Conservation (phyloP, 2,329 filamentous ascomycete genomes). For the Pseudogymnoascus sp. region DNA sequence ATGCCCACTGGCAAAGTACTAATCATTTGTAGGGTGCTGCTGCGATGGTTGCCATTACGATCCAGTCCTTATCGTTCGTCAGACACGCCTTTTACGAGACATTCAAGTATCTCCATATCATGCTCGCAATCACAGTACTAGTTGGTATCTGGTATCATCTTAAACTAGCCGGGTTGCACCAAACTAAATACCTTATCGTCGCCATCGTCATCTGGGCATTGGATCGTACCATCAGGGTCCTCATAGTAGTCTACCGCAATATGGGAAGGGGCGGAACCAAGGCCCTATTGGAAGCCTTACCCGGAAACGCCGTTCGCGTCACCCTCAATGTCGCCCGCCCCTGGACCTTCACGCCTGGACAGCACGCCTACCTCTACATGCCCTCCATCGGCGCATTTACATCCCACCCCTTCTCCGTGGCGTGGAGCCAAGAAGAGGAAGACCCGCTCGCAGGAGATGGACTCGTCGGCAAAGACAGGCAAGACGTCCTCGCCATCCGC, state of each 20-base stretch:
- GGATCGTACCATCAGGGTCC: conserved; percentile 55
- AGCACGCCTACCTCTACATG: conserved; percentile 75
- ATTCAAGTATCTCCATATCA: conserved; percentile 67
- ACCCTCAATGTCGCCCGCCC: conserved; percentile 68
- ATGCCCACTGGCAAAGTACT: conserved; percentile 14
- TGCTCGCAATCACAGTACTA: conserved; percentile 51
- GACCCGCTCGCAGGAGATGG: conserved; percentile 42
- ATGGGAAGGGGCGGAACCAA: conserved; percentile 58
- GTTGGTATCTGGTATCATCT: conserved; percentile 63
- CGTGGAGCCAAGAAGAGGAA: conserved; percentile 65
- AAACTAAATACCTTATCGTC: conserved; percentile 52
- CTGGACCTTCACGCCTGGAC: conserved; percentile 68
- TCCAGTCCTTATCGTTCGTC: conserved; percentile 64
- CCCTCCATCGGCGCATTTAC: conserved; percentile 65
- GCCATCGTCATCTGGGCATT: conserved; percentile 60
- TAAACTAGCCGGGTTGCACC: conserved; percentile 45
- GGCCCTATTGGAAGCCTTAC: conserved; percentile 66
- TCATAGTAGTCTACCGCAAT: conserved; percentile 58
- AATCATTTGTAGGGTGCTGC: conserved; percentile 40
- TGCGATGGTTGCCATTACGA: conserved; percentile 54
- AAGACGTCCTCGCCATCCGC: conserved; percentile 51
- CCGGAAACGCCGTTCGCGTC: conserved; percentile 66
- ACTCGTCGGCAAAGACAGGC: conserved; percentile 49
- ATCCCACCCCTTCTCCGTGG: conserved; percentile 72
- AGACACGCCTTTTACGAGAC: conserved; percentile 74